Evolutionary conservation across 177 flowering plant genomes (phyloP), one percentile per base, ranked within the genome.

Genomic region (Vitis hybrid): DNA sequence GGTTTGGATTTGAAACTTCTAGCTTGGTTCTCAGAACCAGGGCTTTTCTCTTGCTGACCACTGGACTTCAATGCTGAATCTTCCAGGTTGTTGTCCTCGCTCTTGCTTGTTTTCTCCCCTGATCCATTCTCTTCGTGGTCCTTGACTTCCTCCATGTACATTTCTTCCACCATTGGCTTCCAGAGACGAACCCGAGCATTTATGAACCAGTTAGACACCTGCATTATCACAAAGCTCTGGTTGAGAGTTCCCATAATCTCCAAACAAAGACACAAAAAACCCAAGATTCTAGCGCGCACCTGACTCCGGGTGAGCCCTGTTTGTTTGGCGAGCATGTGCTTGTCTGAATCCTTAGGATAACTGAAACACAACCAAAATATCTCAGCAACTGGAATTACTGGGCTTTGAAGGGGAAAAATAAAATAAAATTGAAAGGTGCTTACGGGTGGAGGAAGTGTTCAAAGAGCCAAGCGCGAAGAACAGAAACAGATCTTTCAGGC

Each of bases 151-250:
- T 95, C 97, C 81, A 47, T n/a, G 76, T 95, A 95, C 98, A 95
- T 95, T 68, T 95, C 98, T 72, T 94, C 98, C 60, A 94, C 97
- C 98, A 94, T 94, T 59, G 98, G 98, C 85, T 94, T 94, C 98
- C 97, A 94, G 0, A 94, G 93, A 33, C 98, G 88, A 58, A 94
- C 98, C 67, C 98, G 83, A 28, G 98, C 98, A 73, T 95, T 95
- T 49, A 95, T 93, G 82, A 95, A 95, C 98, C 98, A 95, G 69
- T 95, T 95, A 0, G 98, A 95, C 49, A 95, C 98, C 98, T 94
- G 81, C 76, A 78, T 28, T 62, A 57, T 44, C 50, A 51, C 10
- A 33, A 67, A 62, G 2, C 8, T 64, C 15, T 15, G 18, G 5
- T 1, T n/a, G 14, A 76, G 38, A 51, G 19, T 51, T 58, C 51